Evolutionary conservation across 2,329 filamentous ascomycete species (phyloP).

Genomic region (Pestalotiopsis sp.): DNA sequence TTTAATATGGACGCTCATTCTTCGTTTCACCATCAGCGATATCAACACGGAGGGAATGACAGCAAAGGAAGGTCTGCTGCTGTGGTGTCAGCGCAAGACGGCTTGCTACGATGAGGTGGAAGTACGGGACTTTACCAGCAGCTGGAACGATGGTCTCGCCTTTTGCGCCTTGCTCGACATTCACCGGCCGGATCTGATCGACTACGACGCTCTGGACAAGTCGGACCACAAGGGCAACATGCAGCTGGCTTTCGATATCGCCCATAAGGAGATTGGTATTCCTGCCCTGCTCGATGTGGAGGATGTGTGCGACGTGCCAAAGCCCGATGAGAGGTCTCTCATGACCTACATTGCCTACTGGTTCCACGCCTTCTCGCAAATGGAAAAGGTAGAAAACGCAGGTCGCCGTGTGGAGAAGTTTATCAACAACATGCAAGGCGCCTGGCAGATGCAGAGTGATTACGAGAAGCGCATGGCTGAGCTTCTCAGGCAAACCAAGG

Average conservation of each 20-base stretch:
- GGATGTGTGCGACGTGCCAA: conserved; percentile 94
- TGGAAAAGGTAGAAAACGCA: conserved; percentile 98
- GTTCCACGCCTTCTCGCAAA: conserved; percentile 99
- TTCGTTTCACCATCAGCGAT: conserved; percentile 96
- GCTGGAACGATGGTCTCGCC: conserved; percentile 96
- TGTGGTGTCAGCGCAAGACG: conserved; percentile 98
- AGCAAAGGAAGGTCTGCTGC: conserved; percentile 88
- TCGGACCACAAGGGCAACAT: conserved; percentile 93
- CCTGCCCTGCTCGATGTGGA: conserved; percentile 94
- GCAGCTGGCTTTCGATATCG: conserved; percentile 96
- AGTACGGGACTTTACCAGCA: conserved; percentile 89
- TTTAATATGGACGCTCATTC: conserved; percentile 96
- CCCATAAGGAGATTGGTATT: conserved; percentile 93
- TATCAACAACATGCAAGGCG: conserved; percentile 96
- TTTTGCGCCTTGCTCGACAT: conserved; percentile 97
- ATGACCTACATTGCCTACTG: conserved; percentile 99
- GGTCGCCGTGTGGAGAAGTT: conserved; percentile 97
- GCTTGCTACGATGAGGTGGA: conserved; percentile 98
- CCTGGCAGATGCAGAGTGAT: conserved; percentile 98
- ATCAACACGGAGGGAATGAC: conserved; percentile 98
- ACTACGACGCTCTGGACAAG: conserved; percentile 94
- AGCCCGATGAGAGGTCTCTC: conserved; percentile 91
- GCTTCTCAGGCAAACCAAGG: conserved; percentile 71
- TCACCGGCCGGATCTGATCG: conserved; percentile 93
- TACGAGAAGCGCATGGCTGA: conserved; percentile 90